Percentiles rank a stretch among this genome's conserved stretches.
These are phyloP conservation scores for Ogataea sp. DNA, from an alignment of 805 yeast genomes.

Conservation along the genomic window DNA sequence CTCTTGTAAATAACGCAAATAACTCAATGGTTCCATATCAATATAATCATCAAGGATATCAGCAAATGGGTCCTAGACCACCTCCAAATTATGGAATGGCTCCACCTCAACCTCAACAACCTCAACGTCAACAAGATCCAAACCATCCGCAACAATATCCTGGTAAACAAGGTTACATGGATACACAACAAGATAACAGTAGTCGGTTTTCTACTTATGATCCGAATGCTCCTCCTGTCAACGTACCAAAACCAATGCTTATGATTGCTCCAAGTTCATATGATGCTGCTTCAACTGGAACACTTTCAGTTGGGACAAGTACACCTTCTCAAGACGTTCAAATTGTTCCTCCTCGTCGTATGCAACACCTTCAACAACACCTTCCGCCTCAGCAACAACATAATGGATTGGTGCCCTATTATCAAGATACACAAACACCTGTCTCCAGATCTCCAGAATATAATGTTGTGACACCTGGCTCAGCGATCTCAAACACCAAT, in stretches of 20 bases:
- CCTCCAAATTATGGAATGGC: not conserved
- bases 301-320: no score
- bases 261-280: slow-evolving; percentile 7
- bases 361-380: no score
- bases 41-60: slow-evolving; percentile 3
- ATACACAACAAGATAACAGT: not conserved
- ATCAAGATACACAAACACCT: no score
- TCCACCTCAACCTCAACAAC: not conserved
- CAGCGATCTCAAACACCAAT: no score
- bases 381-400: no score
- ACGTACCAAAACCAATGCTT: slow-evolving; percentile 4
- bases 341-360: no score
- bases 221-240: not conserved
- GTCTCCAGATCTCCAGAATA: no score
- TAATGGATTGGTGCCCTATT: no score
- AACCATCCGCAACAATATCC: not conserved
- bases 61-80: not conserved
- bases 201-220: not conserved
- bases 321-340: not conserved
- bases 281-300: not conserved
- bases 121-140: not conserved
- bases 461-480: no score
- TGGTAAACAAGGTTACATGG: not conserved
- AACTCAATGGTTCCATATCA: not conserved
- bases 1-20: not conserved